A percentile compares a stretch with the other conserved stretches of the same genome.
These are phyloP conservation scores for Solanum microdontum DNA, from an alignment of 257 asterid species.

Conservation along the genomic window DNA sequence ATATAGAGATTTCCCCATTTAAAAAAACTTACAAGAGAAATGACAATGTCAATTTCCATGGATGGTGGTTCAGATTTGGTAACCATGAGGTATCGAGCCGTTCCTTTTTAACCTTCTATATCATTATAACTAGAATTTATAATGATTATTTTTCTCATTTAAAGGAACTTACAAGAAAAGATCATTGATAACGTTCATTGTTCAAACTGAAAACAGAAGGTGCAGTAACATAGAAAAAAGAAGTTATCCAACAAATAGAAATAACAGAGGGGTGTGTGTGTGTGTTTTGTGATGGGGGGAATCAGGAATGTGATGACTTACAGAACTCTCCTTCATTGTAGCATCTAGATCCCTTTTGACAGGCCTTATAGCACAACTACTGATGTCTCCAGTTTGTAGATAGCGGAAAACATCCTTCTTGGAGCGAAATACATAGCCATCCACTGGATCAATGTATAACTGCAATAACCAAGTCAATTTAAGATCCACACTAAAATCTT, in stretches of 20 bases:
- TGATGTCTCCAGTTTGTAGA: slow-evolving; percentile 39
- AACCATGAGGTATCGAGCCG: background rate
- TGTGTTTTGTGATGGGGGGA: background rate
- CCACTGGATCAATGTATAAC: slow-evolving; percentile 54
- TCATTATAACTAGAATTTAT: background rate
- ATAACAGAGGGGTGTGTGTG: background rate
- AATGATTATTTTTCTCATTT: background rate
- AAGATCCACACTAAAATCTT: background rate
- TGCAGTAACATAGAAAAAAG: background rate
- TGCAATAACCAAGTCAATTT: slow-evolving; percentile 19
- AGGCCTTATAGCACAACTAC: slow-evolving; percentile 37
- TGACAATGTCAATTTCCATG: background rate
- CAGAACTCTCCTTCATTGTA: slow-evolving; percentile 15
- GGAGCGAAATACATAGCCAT: slow-evolving; percentile 52
- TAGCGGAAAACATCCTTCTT: slow-evolving; percentile 54
- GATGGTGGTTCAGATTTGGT: background rate
- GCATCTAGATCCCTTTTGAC: slow-evolving; percentile 17
- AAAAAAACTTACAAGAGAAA: background rate
- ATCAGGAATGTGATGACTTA: background rate
- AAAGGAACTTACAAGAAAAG: background rate
- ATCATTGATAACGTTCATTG: background rate
- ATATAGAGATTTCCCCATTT: background rate
- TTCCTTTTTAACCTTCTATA: background rate
- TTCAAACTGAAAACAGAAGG: background rate
- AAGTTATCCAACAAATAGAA: background rate